These are phyloP conservation scores for Sporothrix brunneoviolacea DNA, from an alignment of 2,329 filamentous ascomycete genomes.

Conservation along the genomic window DNA sequence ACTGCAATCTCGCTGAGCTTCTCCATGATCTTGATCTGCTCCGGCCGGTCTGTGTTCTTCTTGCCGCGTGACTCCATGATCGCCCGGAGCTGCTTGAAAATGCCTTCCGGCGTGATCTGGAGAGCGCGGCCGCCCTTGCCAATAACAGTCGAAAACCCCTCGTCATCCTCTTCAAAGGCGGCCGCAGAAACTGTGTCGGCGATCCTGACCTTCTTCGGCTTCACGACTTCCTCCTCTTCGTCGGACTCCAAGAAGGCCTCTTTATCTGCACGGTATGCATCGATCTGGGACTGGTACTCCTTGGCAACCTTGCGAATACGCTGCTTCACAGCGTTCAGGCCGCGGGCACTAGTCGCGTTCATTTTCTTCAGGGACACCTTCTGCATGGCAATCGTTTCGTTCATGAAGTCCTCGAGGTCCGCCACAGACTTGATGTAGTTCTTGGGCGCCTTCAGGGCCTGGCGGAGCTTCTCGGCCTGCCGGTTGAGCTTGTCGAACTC, in stretches of 20 bases:
- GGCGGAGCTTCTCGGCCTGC: conserved; percentile 70
- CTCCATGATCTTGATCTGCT: conserved; percentile 98
- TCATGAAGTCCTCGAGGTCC: conserved; percentile 90
- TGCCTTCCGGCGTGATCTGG: conserved; percentile 92
- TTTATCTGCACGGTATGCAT: conserved; percentile 78
- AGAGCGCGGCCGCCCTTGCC: conserved; percentile 83
- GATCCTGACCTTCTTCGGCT: conserved; percentile 45
- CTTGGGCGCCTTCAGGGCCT: conserved; percentile 76
- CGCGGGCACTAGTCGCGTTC: conserved; percentile 91
- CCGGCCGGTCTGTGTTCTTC: conserved; percentile 93
- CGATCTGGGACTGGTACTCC: conserved; percentile 82
- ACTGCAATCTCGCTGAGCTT: conserved; percentile 83
- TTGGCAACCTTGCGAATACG: conserved; percentile 99
- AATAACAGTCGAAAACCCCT: conserved; percentile 86
- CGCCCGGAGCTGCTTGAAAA: conserved; percentile 88
- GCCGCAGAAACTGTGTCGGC: conserved; percentile 39
- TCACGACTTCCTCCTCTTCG: conserved; percentile 56
- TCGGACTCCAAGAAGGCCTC: conserved; percentile 83
- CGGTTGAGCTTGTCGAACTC: conserved; percentile 94
- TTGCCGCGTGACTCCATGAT: conserved; percentile 96
- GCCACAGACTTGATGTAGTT: conserved; percentile 87
- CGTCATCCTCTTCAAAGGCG: conserved; percentile 53
- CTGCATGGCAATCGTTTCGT: conserved; percentile 89
- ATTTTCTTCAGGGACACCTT: conserved; percentile 97
- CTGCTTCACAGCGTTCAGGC: conserved; percentile 94